Evolutionary conservation across 352 stramenopile genomes (phyloP), one percentile per base, ranked within the genome.

Genomic region (Pythium sukuiense): DNA sequence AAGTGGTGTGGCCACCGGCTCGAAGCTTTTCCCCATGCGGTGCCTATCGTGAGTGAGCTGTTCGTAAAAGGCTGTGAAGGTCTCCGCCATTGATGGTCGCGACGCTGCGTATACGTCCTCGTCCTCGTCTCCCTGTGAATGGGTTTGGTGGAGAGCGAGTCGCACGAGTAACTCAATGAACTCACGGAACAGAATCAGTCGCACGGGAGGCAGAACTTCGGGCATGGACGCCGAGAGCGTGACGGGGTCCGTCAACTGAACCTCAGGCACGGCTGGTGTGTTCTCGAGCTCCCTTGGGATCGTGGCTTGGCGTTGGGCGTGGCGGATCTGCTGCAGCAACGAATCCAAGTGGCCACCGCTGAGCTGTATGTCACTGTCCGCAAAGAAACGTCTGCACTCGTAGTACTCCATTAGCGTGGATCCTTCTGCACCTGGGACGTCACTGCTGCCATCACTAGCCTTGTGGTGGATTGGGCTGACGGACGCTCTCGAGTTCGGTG

Each of bases 81-180:
- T 56, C 16, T 86, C 73, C 0, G 76, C 76, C 2, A 89, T 65
- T 12, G 61, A 48, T 35, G 7, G 14, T 20, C 11, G 63, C 58
- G 8, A 56, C 35, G 3, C 33, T 11, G 7, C 11, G 12, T 6
- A 18, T 1, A 6, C 20, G 9, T 24, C 43, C 3, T 61, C 37
- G 2, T 30, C 49, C 1, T 26, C 29, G 3, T 43, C 24, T 0
- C 60, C 29, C 43, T 74, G 26, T 75, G 59, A 5, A 20, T 43
- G 30, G 55, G 70, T 13, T 77, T 75, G 73, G 26, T 68, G 67
- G 24, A 73, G 45, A n/a, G 76, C 76, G 12, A 88, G 65, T 9
- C 81, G 77, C 27, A 90, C 76, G n/a, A 90, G 75, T 27, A 90
- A 58, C 61, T 90, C 81, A 6, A 85, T 78, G 55, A 90, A 90